A percentile compares a stretch with the other conserved stretches of the same genome.
Evolutionary conservation across 768 basidiomycete genomes (phyloP).

Genomic region (Boletus vermiculosoides): DNA sequence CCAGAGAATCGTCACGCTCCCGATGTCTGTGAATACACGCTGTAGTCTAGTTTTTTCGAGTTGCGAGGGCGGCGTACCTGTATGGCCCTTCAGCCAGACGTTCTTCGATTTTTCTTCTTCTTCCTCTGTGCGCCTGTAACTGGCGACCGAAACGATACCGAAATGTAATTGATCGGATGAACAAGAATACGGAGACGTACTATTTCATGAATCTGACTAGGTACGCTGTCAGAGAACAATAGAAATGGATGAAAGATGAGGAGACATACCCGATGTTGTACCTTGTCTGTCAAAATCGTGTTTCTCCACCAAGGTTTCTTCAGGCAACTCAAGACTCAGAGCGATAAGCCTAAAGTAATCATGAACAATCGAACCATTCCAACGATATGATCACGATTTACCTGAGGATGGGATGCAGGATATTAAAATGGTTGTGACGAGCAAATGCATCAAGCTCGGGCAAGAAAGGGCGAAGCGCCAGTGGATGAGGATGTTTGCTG

Average conservation of each 20-base stretch:
- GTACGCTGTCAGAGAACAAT: not conserved
- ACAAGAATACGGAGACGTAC: conserved; percentile 30
- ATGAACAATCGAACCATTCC: not conserved
- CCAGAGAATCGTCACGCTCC: conserved; percentile 55
- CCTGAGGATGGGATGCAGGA: conserved; percentile 50
- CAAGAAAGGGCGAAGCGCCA: conserved; percentile 45
- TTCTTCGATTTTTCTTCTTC: conserved; percentile 51
- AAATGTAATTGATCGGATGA: not conserved
- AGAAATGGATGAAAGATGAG: not conserved
- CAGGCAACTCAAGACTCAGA: conserved; percentile 50
- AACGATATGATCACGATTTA: conserved; percentile 8
- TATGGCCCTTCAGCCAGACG: conserved; percentile 60
- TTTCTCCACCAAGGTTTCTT: conserved; percentile 48
- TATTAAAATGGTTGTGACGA: conserved; percentile 48
- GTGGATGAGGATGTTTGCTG: conserved; percentile 45
- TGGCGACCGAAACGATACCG: conserved; percentile 14
- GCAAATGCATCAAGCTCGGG: conserved; percentile 52
- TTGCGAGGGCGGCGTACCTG: conserved; percentile 34
- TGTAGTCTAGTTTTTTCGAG: not conserved
- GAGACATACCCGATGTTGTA: conserved; percentile 38
- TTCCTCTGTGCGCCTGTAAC: conserved; percentile 48
- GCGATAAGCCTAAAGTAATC: conserved; percentile 42
- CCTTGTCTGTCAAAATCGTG: conserved; percentile 42
- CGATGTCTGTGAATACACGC: conserved; percentile 51
- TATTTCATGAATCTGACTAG: conserved; percentile 67